Conservation (phyloP, 2,329 filamentous ascomycete species). For the Cladophialophora yegresii region DNA sequence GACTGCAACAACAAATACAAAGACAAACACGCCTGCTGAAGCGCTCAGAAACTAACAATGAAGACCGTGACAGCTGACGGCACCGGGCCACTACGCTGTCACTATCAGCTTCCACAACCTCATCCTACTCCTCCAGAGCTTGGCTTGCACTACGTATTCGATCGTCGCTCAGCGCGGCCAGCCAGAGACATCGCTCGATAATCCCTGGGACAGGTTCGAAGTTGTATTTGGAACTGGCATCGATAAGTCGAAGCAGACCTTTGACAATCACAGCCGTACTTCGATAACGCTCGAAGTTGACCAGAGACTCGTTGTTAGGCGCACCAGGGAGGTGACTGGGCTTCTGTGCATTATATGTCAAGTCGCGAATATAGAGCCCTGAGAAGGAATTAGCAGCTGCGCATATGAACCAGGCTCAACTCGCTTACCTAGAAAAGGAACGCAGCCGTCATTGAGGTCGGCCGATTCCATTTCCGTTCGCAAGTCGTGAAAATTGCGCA, state of each 20-base stretch:
- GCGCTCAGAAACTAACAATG: slow-evolving; percentile 9
- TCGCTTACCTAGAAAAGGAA: slow-evolving; percentile 63
- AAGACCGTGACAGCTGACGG: background rate
- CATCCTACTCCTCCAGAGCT: slow-evolving; percentile 40
- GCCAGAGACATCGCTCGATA: slow-evolving; percentile 65
- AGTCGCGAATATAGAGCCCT: slow-evolving; percentile 66
- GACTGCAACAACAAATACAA: background rate
- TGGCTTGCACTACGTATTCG: slow-evolving; percentile 56
- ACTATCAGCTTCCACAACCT: background rate
- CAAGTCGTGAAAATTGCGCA: slow-evolving; percentile 65
- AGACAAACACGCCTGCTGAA: slow-evolving; percentile 9
- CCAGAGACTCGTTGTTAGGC: slow-evolving; percentile 55
- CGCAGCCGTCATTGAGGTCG: slow-evolving; percentile 61
- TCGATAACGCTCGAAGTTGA: slow-evolving; percentile 68
- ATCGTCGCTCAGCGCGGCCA: slow-evolving; percentile 61
- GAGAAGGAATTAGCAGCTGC: slow-evolving; percentile 17
- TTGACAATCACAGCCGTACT: slow-evolving; percentile 67
- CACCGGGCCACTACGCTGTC: background rate
- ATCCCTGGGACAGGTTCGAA: slow-evolving; percentile 61
- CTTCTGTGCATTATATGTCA: slow-evolving; percentile 69
- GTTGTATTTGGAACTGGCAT: slow-evolving; percentile 63
- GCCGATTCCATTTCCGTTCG: slow-evolving; percentile 65
- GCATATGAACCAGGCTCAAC: background rate
- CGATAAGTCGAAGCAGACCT: slow-evolving; percentile 62
- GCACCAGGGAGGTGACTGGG: slow-evolving; percentile 58